phyloP scores from a whole-genome alignment of 1,284 basidiomycete species.

The Abortiporus biennis region DNA sequence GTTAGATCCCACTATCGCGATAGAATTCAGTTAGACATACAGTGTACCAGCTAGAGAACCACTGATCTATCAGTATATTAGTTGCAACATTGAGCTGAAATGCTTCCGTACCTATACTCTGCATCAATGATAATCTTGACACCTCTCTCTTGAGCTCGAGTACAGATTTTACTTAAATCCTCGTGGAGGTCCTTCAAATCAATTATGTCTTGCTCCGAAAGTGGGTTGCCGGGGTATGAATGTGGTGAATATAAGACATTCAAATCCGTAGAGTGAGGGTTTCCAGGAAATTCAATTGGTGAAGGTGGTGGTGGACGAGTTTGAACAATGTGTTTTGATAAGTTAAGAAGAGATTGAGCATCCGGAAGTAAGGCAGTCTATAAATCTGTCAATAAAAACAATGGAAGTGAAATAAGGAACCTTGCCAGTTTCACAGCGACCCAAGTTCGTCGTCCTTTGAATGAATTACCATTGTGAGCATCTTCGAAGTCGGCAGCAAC shows the following conservation, averaged over 20 bases:
- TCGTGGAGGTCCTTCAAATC: constrained; percentile 53
- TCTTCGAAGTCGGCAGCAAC: constrained; percentile 79
- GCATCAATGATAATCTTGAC: constrained; percentile 77
- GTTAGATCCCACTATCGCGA: too few relatives aligned
- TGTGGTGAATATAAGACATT: constrained; percentile 31
- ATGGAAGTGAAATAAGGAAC: too few relatives aligned
- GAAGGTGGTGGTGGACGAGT: constrained; percentile 26
- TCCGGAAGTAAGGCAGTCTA: constrained; percentile 60
- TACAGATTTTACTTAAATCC: constrained; percentile 41
- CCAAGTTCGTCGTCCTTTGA: constrained; percentile 57
- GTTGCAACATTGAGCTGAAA: too few relatives aligned
- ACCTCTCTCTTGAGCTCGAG: constrained; percentile 49
- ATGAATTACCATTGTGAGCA: constrained; percentile 31
- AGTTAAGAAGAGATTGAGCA: constrained; percentile 44
- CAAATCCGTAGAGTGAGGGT: constrained; percentile 42
- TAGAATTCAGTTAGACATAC: too few relatives aligned
- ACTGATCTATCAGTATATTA: too few relatives aligned
- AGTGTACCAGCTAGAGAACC: constrained; percentile 63
- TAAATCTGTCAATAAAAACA: too few relatives aligned
- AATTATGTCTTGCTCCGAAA: constrained; percentile 49
- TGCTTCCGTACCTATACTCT: constrained; percentile 75
- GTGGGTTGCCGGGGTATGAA: constrained; percentile 8
- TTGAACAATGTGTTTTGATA: constrained; percentile 47
- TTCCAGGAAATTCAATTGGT: constrained; percentile 60
- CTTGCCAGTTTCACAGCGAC: constrained; percentile 78